Evolutionary conservation across 352 stramenopile genomes (phyloP).

Genomic region (Phytophthora vignae): DNA sequence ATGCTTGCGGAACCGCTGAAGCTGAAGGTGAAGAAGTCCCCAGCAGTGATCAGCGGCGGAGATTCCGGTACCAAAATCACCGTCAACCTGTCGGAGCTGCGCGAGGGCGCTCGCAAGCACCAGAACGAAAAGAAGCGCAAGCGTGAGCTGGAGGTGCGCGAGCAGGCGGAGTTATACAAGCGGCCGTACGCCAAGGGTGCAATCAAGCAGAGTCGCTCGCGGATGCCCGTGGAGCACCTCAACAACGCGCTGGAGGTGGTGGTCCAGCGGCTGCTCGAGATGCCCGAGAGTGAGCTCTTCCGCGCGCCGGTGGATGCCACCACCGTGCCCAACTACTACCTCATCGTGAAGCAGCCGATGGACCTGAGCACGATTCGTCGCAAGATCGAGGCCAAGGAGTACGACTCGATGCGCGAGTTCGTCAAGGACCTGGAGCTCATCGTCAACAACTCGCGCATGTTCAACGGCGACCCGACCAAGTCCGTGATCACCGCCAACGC

Average conservation of each 20-base stretch:
- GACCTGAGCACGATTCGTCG: conserved; percentile 72
- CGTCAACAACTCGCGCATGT: conserved; percentile 85
- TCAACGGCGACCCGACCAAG: conserved; percentile 76
- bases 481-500: conserved; percentile 84
- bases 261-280: conserved; percentile 69
- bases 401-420: conserved; percentile 89
- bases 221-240: conserved; percentile 79
- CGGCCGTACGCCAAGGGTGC: conserved; percentile 76
- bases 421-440: conserved; percentile 89
- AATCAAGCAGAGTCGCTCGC: conserved; percentile 78
- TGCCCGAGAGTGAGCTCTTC: conserved; percentile 86
- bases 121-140: conserved; percentile 86
- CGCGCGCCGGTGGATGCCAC: conserved; percentile 66
- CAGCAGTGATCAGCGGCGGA: conserved; percentile 30
- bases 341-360: conserved; percentile 89
- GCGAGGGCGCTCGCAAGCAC: conserved; percentile 79
- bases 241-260: conserved; percentile 75
- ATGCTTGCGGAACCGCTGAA: conserved; percentile 57
- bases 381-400: conserved; percentile 72
- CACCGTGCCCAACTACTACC: conserved; percentile 80
- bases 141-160: conserved; percentile 72
- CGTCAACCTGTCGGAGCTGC: conserved; percentile 77
- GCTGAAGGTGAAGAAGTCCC: conserved; percentile 68
- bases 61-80: conserved; percentile 68
- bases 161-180: conserved; percentile 86